Percentiles rank a stretch among this genome's conserved stretches.
Conservation (phyloP, 352 stramenopile species). For the Saprolegnia parasitica region DNA sequence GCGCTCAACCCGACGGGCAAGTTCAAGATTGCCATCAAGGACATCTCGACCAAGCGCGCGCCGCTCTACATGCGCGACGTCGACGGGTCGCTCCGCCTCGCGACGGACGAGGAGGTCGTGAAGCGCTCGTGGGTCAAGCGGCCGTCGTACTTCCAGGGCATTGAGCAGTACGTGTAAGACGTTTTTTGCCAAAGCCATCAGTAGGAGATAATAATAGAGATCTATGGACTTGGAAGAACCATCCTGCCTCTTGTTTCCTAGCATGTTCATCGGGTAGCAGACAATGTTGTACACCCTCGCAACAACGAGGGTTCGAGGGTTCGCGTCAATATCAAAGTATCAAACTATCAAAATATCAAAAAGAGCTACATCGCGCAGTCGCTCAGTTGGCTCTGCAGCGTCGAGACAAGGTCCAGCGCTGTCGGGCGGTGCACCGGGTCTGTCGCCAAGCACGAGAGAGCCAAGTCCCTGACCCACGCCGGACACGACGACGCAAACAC, state of each 20-base stretch:
- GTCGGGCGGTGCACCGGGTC: constrained; percentile 11
- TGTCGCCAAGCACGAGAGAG: not conserved
- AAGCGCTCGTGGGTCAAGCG: constrained; percentile 77
- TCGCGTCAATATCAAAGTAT: no score
- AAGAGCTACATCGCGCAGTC: no score
- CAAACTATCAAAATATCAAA: no score
- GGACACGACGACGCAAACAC: constrained; percentile 8
- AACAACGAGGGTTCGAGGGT: no score
- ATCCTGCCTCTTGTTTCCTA: no score
- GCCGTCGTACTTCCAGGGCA: constrained; percentile 61
- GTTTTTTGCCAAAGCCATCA: not conserved
- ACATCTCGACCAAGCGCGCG: constrained; percentile 79
- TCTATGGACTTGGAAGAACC: no score
- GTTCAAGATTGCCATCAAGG: constrained; percentile 76
- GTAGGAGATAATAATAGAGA: not conserved
- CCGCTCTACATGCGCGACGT: constrained; percentile 61
- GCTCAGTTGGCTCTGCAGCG: not conserved
- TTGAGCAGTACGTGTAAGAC: constrained; percentile 35
- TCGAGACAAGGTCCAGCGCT: constrained; percentile 8
- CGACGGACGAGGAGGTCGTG: constrained; percentile 69
- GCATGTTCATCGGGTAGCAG: no score
- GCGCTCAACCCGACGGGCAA: constrained; percentile 45
- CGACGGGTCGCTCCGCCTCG: constrained; percentile 53
- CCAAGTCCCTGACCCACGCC: constrained; percentile 1
- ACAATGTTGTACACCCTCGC: no score